phyloP scores from a whole-genome alignment of 2,329 filamentous ascomycete species.

The Cercospora sojina region DNA sequence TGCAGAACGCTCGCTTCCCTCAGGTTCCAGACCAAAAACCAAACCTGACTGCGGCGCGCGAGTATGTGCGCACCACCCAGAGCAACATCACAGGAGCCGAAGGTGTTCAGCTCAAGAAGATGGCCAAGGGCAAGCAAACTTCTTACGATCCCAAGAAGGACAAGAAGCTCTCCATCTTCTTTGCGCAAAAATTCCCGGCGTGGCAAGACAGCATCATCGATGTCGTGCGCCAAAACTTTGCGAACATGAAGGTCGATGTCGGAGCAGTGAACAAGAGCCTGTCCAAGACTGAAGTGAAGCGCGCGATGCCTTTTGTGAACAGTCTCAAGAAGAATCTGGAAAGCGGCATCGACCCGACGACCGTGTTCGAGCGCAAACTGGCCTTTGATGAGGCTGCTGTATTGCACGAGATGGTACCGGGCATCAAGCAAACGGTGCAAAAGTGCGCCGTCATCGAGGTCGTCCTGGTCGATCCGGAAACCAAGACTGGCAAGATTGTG shows the following conservation, averaged over 20 bases:
- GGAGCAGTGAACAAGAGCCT: constrained; percentile 77
- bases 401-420: constrained; percentile 73
- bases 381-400: constrained; percentile 80
- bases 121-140: constrained; percentile 85
- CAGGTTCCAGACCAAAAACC: constrained; percentile 64
- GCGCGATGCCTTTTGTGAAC: constrained; percentile 97
- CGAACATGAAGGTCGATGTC: constrained; percentile 67
- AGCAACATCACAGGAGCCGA: constrained; percentile 85
- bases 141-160: constrained; percentile 86
- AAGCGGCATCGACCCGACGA: constrained; percentile 59
- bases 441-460: constrained; percentile 69
- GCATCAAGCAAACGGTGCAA: constrained; percentile 73
- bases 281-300: constrained; percentile 89
- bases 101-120: constrained; percentile 77
- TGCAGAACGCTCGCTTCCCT: constrained; percentile 79
- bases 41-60: constrained; percentile 71
- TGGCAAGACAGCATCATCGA: constrained; percentile 94
- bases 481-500: constrained; percentile 61
- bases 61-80: constrained; percentile 73
- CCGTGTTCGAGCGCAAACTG: constrained; percentile 79
- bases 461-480: constrained; percentile 68
- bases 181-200: constrained; percentile 73
- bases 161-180: constrained; percentile 87
- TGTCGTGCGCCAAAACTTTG: constrained; percentile 70
- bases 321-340: constrained; percentile 78